Percentiles rank a stretch among this genome's conserved stretches.
Conservation (phyloP, 129 eudicot genomes). For the Tanacetum coccineum region DNA sequence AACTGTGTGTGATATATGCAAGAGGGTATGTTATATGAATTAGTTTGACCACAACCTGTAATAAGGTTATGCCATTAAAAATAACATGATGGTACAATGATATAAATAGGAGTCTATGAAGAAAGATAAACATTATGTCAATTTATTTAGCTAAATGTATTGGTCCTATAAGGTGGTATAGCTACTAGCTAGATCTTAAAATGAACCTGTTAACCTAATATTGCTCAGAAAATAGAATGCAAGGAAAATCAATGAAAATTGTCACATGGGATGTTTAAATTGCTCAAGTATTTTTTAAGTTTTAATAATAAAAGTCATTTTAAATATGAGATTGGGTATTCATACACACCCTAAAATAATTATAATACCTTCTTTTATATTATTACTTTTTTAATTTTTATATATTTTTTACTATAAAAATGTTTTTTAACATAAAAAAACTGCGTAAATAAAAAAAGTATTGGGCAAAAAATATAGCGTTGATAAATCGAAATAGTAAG, state of each 20-base stretch:
- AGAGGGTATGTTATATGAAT: neutral
- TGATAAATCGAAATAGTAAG: no score
- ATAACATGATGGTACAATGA: neutral
- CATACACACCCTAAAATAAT: no score
- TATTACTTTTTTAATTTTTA: no score
- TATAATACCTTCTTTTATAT: no score
- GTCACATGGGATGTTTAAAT: slow-evolving; percentile 1
- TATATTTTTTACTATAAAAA: no score
- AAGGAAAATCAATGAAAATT: neutral
- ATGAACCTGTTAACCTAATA: slow-evolving; percentile 3
- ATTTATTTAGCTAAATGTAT: slow-evolving; percentile 9
- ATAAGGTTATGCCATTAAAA: neutral
- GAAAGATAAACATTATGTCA: slow-evolving; percentile 6
- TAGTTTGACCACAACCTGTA: neutral
- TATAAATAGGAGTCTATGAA: neutral
- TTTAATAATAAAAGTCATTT: neutral
- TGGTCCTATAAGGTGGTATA: slow-evolving; percentile 12
- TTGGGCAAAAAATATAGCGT: no score
- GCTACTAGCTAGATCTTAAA: slow-evolving; percentile 1
- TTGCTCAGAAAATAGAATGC: neutral
- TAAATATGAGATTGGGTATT: no score
- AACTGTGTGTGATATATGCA: no score
- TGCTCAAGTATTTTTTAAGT: neutral
- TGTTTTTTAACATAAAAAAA: no score
- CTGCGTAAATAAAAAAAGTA: no score